A percentile compares a stretch with the other conserved stretches of the same genome.
Conservation (phyloP, 495 filamentous ascomycete species). For the Tetracladium setigerum region DNA sequence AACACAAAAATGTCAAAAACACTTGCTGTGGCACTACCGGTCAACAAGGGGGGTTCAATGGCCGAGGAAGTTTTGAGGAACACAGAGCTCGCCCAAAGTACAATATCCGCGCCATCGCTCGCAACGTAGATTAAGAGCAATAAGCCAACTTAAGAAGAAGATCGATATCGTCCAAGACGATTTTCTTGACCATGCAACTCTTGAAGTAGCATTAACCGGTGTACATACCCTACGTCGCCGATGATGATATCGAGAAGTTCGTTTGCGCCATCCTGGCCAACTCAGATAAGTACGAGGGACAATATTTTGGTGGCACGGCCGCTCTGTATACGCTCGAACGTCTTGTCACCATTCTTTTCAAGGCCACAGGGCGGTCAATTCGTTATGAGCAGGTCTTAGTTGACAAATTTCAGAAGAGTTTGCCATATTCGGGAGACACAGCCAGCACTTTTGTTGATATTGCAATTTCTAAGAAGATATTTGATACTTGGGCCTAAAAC, state of each 20-base stretch:
- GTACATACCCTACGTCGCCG: constrained; percentile 39
- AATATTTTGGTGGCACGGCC: constrained; percentile 33
- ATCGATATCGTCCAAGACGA: constrained; percentile 32
- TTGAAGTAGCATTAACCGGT: constrained; percentile 34
- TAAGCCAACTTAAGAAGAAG: constrained; percentile 22
- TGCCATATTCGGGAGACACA: constrained; percentile 17
- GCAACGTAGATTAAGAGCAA: constrained; percentile 24
- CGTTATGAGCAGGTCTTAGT: constrained; percentile 34
- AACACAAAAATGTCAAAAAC: no score
- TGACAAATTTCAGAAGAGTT: constrained; percentile 27
- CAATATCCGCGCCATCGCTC: constrained; percentile 18
- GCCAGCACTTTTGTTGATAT: constrained; percentile 28
- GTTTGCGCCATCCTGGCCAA: constrained; percentile 42
- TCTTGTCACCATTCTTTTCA: constrained; percentile 28
- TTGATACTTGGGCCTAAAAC: constrained; percentile 38
- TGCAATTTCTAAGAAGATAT: constrained; percentile 31
- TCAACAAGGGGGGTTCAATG: no score
- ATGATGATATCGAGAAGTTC: constrained; percentile 42
- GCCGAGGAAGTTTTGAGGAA: no score
- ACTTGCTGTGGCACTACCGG: no score
- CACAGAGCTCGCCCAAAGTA: no score
- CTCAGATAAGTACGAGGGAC: constrained; percentile 42
- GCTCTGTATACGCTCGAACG: constrained; percentile 31
- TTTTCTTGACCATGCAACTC: constrained; percentile 23
- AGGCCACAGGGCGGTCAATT: constrained; percentile 37